Evolutionary conservation across 345 rosid genomes (phyloP).

Genomic region (Gossypium rotundifolium): DNA sequence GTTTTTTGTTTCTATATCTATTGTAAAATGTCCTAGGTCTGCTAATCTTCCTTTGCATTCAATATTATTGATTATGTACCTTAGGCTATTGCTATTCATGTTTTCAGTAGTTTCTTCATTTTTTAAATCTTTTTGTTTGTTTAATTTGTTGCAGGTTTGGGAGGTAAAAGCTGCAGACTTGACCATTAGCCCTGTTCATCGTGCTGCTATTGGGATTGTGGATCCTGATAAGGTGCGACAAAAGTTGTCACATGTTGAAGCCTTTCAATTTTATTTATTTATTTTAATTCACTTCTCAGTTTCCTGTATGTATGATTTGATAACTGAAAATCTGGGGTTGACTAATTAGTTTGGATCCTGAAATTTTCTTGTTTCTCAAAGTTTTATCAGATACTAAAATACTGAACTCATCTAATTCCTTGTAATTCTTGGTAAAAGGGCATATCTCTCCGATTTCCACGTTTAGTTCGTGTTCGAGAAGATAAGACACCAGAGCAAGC

Average conservation of each 20-base stretch:
- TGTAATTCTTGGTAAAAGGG: constrained; percentile 39
- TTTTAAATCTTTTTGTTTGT: neutral
- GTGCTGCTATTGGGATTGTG: constrained; percentile 80
- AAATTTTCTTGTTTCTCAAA: neutral
- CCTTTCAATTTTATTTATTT: neutral
- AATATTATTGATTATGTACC: neutral
- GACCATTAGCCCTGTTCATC: constrained; percentile 87
- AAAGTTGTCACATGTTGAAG: neutral
- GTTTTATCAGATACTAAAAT: neutral
- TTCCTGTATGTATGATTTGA: neutral
- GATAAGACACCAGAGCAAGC: constrained; percentile 85
- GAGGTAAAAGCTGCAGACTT: constrained; percentile 98
- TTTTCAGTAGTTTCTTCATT: neutral
- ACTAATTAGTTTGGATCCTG: constrained; percentile 8
- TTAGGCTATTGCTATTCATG: neutral
- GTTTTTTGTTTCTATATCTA: neutral
- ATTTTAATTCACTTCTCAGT: neutral
- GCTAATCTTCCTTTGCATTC: neutral
- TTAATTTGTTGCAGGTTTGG: constrained; percentile 60
- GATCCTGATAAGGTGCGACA: constrained; percentile 73
- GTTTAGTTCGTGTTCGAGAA: constrained; percentile 68
- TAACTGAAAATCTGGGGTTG: neutral
- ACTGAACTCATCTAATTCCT: neutral
- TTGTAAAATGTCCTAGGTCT: neutral
- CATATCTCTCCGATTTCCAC: constrained; percentile 85